Evolutionary conservation across 1,139 yeast genomes (phyloP).

Genomic region (Magnusiomyces paraingens): DNA sequence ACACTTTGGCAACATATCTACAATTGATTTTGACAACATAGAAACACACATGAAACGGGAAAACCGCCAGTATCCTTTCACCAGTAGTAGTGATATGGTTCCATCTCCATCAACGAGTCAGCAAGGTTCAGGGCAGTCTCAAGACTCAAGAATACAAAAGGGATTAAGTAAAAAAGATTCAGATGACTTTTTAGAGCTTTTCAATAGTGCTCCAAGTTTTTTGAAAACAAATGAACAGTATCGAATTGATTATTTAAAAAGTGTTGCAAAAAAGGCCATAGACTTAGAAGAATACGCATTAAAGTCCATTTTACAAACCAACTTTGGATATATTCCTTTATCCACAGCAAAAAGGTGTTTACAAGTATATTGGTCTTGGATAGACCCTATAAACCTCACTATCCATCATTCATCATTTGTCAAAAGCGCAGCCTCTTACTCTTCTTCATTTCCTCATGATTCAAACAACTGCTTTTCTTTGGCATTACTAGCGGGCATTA

Average conservation of each 20-base stretch:
- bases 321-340: conserved; percentile 13
- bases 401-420: conserved; percentile 14
- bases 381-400: conserved; percentile 13
- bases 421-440: conserved; percentile 13
- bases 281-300: conserved; percentile 8
- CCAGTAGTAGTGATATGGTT: not conserved
- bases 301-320: conserved; percentile 8
- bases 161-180: too few relatives aligned
- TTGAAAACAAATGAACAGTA: not conserved
- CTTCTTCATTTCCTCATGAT: conserved; percentile 5
- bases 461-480: conserved; percentile 13
- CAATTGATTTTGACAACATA: not conserved
- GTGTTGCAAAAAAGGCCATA: not conserved
- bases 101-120: not conserved
- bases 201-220: not conserved
- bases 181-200: not conserved
- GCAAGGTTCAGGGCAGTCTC: not conserved
- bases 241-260: not conserved
- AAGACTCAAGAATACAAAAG: too few relatives aligned
- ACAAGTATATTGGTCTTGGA: conserved; percentile 15
- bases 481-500: conserved; percentile 11
- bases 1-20: not conserved
- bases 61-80: not conserved
- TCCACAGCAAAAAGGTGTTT: conserved; percentile 12
- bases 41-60: not conserved